These are phyloP conservation scores for Didymella pinodella DNA, from an alignment of 2,329 filamentous ascomycete genomes.

Conservation along the genomic window DNA sequence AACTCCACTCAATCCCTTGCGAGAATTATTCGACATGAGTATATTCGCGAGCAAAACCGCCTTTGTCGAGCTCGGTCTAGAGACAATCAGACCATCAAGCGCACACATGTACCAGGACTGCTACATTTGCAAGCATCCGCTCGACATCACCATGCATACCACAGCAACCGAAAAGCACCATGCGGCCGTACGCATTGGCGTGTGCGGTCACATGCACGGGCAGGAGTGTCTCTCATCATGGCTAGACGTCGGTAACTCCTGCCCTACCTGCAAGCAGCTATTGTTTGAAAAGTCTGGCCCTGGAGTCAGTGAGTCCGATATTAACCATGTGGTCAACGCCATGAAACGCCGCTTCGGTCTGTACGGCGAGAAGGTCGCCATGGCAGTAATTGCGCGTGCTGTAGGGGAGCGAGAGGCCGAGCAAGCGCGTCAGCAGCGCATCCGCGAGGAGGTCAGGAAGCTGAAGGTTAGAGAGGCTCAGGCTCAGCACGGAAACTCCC, in stretches of 20 bases:
- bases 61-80: conserved; percentile 25
- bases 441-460: conserved; percentile 14
- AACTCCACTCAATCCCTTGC: background rate
- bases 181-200: conserved; percentile 25
- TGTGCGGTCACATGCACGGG: conserved; percentile 32
- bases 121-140: conserved; percentile 26
- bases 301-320: conserved; percentile 2
- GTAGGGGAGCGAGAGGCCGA: conserved; percentile 14
- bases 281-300: conserved; percentile 23
- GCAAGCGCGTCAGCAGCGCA: conserved; percentile 4
- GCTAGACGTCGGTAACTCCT: conserved; percentile 30
- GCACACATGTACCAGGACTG: conserved; percentile 28
- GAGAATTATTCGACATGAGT: conserved; percentile 11
- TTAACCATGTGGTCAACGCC: background rate
- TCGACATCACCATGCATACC: conserved; percentile 16
- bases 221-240: conserved; percentile 29
- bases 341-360: background rate
- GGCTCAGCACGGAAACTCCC: background rate
- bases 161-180: conserved; percentile 12
- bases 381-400: conserved; percentile 16
- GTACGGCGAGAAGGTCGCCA: conserved; percentile 3
- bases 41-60: conserved; percentile 25
- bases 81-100: conserved; percentile 15
- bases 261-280: conserved; percentile 30
- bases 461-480: conserved; percentile 8